Percentiles rank a stretch among this genome's conserved stretches.
Evolutionary conservation across 164 flowering plant species (phyloP).

Genomic region (Kingdonia uniflora): DNA sequence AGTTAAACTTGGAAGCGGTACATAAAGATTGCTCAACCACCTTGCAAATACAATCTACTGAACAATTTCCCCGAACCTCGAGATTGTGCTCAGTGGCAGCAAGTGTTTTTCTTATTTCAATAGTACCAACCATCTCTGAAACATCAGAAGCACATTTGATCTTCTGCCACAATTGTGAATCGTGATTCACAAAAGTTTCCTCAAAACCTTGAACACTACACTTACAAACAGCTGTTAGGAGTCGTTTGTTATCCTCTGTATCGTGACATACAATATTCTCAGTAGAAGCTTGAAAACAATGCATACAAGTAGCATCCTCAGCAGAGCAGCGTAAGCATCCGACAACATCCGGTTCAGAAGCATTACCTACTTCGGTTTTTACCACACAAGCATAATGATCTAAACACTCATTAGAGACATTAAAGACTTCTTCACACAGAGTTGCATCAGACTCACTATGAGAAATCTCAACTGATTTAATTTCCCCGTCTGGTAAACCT

Average conservation of each 20-base stretch:
- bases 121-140: neutral
- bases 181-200: neutral
- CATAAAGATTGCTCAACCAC: neutral
- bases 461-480: constrained; percentile 5
- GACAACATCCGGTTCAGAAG: neutral
- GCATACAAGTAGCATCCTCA: neutral
- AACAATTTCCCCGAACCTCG: neutral
- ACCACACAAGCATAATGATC: constrained; percentile 5
- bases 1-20: neutral
- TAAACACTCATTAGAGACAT: constrained; percentile 8
- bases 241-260: neutral
- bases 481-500: constrained; percentile 1
- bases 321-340: neutral
- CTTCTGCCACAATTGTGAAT: constrained; percentile 1
- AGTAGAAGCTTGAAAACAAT: neutral
- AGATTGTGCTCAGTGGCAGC: neutral
- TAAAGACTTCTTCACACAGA: constrained; percentile 1
- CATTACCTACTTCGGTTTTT: neutral
- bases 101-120: neutral
- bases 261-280: neutral
- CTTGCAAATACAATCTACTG: neutral
- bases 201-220: constrained; percentile 1
- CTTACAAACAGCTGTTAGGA: neutral
- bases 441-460: constrained; percentile 9
- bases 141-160: neutral